Conservation (phyloP, 2,329 filamentous ascomycete genomes). For the Hypoxylon sp. region DNA sequence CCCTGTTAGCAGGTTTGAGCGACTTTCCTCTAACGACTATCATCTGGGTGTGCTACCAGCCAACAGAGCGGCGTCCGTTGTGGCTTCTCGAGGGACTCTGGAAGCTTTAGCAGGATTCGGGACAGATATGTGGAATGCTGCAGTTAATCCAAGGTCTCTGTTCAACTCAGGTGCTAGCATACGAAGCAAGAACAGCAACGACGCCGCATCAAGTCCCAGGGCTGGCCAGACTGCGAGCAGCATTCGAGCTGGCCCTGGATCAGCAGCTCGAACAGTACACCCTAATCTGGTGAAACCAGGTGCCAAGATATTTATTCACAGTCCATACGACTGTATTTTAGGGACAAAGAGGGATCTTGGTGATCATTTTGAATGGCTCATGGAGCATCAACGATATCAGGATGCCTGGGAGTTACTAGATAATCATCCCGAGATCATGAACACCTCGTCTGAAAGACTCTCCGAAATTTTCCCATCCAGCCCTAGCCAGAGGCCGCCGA, state of each 20-base stretch:
- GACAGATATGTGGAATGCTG: conserved; percentile 87
- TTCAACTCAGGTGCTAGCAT: conserved; percentile 89
- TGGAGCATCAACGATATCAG: conserved; percentile 82
- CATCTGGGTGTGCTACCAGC: conserved; percentile 87
- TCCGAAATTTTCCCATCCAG: conserved; percentile 53
- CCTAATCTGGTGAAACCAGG: conserved; percentile 64
- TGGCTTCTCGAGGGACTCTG: conserved; percentile 73
- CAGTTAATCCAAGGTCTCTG: conserved; percentile 84
- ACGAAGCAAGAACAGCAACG: conserved; percentile 66
- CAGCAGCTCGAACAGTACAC: conserved; percentile 54
- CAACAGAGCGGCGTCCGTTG: conserved; percentile 69
- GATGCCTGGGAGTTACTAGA: conserved; percentile 90
- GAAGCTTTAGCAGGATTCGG: conserved; percentile 78
- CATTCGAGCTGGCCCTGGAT: conserved; percentile 41
- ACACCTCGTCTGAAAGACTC: conserved; percentile 51
- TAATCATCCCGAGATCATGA: conserved; percentile 80
- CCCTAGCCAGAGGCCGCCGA: conserved; percentile 52
- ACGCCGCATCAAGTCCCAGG: conserved; percentile 62
- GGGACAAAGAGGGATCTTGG: conserved; percentile 85
- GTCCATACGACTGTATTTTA: conserved; percentile 95
- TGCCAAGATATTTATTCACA: conserved; percentile 88
- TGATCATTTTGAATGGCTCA: conserved; percentile 86
- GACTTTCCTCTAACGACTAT: conserved; percentile 87
- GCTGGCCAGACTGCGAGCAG: conserved; percentile 52
- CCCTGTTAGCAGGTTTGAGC: conserved; percentile 85